phyloP scores from a whole-genome alignment of 352 stramenopile genomes.

The Globisporangium lucens region DNA sequence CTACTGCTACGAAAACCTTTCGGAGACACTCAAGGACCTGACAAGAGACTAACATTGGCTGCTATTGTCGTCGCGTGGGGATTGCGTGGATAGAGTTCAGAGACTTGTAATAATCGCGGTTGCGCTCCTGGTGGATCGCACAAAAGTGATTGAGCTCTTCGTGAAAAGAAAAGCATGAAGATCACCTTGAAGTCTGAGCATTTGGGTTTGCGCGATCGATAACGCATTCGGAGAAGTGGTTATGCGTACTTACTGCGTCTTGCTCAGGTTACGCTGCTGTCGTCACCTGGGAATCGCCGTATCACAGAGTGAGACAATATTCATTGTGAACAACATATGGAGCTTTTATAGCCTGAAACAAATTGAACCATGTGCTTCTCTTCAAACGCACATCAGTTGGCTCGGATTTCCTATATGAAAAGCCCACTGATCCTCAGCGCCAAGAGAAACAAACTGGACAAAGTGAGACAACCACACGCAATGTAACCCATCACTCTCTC shows the following conservation, averaged over 20 bases:
- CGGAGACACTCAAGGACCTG: conserved; percentile 59
- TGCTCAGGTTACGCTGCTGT: not conserved
- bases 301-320: not conserved
- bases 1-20: conserved; percentile 81
- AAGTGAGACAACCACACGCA: not conserved
- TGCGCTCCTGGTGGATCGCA: not conserved
- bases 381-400: not conserved
- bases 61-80: not conserved
- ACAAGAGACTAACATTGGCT: conserved; percentile 18
- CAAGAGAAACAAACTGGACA: not conserved
- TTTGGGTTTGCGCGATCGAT: not conserved
- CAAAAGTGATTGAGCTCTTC: not conserved
- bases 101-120: not conserved
- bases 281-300: not conserved
- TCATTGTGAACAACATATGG: not conserved
- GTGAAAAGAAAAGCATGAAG: not conserved
- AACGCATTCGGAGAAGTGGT: not conserved
- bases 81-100: not conserved
- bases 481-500: too few species aligned
- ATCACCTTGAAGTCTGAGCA: not conserved
- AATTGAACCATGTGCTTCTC: not conserved
- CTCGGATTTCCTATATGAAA: not conserved
- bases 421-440: not conserved
- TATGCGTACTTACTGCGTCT: not conserved
- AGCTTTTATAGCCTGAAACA: not conserved